Percentiles rank a stretch among this genome's conserved stretches.
phyloP scores from a whole-genome alignment of 805 yeast genomes.

The Maudiozyma saulgeensis region DNA sequence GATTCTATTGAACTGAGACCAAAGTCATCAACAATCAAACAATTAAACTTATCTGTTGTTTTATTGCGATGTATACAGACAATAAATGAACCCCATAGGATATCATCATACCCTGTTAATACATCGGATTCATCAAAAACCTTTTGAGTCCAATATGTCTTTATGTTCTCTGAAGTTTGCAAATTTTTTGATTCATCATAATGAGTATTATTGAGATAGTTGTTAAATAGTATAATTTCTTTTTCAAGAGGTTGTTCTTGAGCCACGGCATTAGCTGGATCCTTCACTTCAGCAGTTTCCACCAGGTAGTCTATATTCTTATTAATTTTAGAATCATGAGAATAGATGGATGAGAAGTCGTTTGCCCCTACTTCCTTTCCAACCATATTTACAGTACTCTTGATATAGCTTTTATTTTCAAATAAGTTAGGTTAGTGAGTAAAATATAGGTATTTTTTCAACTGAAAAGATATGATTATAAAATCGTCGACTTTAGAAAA shows the following conservation, averaged over 20 bases:
- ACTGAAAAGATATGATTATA: too few relatives aligned
- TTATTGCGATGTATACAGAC: constrained; percentile 17
- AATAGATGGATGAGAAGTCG: constrained; percentile 10
- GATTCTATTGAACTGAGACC: constrained; percentile 57
- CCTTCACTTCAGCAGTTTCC: neutral
- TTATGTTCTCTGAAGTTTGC: constrained; percentile 1
- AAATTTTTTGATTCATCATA: neutral
- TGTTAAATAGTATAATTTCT: neutral
- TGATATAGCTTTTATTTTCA: too few relatives aligned
- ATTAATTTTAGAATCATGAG: constrained; percentile 1
- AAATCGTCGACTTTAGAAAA: too few relatives aligned
- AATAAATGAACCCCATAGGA: constrained; percentile 25
- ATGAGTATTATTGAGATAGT: neutral
- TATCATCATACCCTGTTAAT: constrained; percentile 18
- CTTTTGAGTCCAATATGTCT: constrained; percentile 13
- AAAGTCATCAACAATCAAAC: constrained; percentile 49
- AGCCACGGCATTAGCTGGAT: constrained; percentile 1
- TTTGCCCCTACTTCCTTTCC: neutral
- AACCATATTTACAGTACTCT: neutral
- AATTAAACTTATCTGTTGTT: constrained; percentile 36
- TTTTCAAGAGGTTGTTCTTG: neutral
- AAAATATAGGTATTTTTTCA: too few relatives aligned
- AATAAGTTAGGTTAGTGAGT: too few relatives aligned
- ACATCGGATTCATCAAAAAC: constrained; percentile 18
- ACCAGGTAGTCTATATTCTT: neutral